Evolutionary conservation across 495 filamentous ascomycete species (phyloP), one percentile per base, ranked within the genome.

Genomic region (Oleoguttula mirabilis): DNA sequence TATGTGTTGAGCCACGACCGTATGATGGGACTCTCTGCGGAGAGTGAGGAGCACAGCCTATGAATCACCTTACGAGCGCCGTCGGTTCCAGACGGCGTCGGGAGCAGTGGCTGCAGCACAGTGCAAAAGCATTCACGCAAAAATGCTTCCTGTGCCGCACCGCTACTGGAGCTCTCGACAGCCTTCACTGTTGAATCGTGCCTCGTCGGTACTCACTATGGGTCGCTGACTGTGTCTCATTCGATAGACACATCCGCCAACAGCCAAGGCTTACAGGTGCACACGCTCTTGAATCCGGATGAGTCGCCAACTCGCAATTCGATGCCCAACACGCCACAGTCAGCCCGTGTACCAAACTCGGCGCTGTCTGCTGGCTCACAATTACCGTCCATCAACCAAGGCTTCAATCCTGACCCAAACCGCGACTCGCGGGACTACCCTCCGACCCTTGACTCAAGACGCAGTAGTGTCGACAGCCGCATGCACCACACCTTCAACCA

Each of bases 401-500:
- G 55, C 21, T 59, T 60, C 30, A 56, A 63, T 11, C 36, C 37
- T 38, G 48, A 58, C 30, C 54, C 54, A 38, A 50, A 56, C 45
- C 47, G 45, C 10, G 48, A 47, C 30, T 43, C 50, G 14, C 22
- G 57, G 16, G 60, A 60, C 14, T 51, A 56, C 12, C 37, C 45
- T 10, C 47, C 54, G 15, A 45, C 47, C 6, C 49, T 59, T 11
- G 63, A 63, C 38, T 66, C 63, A 3, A 48, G 63, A 7, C 61
- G 63, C 3, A 64, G 63, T 50, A 64, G 61, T 43, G 58, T 66
- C 21, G 63, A 66, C 46, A 64, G 61, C 34, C 58, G 63, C 22
- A 58, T 64, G 55, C 58, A 61, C 41, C 47, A 47, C 19, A 51
- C 45, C 15, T 56, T 66, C 52, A 52, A 51, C 39, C 53, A 58